Evolutionary conservation across 768 basidiomycete genomes (phyloP), one percentile per base, ranked within the genome.

Genomic region (Rhodotorula paludigena): DNA sequence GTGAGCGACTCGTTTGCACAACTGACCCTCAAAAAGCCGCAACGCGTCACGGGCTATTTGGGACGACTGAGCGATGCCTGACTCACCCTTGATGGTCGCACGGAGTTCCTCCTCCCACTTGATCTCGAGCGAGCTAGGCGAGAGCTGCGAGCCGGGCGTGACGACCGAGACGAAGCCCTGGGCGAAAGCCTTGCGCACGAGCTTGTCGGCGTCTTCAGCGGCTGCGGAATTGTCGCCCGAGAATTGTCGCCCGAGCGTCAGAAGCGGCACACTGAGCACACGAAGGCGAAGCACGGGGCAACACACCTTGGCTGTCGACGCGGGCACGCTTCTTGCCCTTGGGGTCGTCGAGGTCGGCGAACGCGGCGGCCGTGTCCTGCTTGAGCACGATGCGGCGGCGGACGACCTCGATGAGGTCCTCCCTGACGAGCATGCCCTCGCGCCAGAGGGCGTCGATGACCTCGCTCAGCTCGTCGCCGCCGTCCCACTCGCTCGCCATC

Each of bases 61-160:
- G 18, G 42, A 16, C 44, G 44, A 23, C 23, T 25, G 44, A 25
- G 23, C 12, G 44, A 25, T 23, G 45, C 41, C 2, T 16, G 32
- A 21, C 68, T 11, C 54, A 72, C 71, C 66, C 48, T 68, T 68
- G 73, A 73, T 73, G 32, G 45, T 51, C 30, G 62, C 53, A 12
- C 63, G 33, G 7, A 73, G 57, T 42, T 92, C 89, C 0, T 80
- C 81, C 76, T 90, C 89, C 75, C 90, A 91, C 68, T 85, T 82
- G 54, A 92, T 89, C 30, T 84, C 83, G 72, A 88, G 88, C 76
- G 92, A 90, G 38, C 84, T 82, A 15, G 89, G 89, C 32, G 90
- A 92, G 47, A 86, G 77, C 72, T 92, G 90, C 0, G 88, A 89
- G 28, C 88, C 81, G 41, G 85, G 75, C 2, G 89, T 90, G 25